Percentiles rank a stretch among this genome's conserved stretches.
Conservation (phyloP, 768 basidiomycete species). For the Nidularia sp. region DNA sequence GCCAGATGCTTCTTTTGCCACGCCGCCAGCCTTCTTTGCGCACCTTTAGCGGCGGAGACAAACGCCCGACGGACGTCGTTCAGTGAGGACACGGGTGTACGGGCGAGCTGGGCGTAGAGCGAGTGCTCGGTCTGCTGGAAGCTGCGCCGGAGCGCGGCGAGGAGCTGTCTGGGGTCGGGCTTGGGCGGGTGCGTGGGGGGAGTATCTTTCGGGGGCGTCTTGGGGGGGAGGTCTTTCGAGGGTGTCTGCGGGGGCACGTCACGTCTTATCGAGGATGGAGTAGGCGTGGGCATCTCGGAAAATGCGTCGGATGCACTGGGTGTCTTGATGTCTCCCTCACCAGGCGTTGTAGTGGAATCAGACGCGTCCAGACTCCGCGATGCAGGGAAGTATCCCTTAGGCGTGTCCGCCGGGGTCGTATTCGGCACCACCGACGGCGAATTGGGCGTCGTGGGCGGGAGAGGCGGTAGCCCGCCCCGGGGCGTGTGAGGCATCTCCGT, state of each 20-base stretch:
- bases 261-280: too few species aligned
- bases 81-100: constrained; percentile 38
- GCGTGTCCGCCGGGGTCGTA: background rate
- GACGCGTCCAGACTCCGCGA: too few species aligned
- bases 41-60: constrained; percentile 44
- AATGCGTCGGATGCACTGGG: background rate
- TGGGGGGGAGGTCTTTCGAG: constrained; percentile 3
- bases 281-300: too few species aligned
- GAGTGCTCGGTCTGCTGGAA: constrained; percentile 59
- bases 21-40: constrained; percentile 48
- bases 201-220: constrained; percentile 7
- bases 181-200: constrained; percentile 14
- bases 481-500: constrained; percentile 9
- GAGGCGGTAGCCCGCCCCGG: constrained; percentile 7
- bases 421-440: constrained; percentile 3
- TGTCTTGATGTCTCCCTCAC: background rate
- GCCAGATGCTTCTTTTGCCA: constrained; percentile 66
- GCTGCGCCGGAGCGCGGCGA: constrained; percentile 46
- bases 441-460: constrained; percentile 13
- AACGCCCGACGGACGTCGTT: constrained; percentile 66
- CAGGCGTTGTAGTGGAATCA: too few species aligned
- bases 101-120: constrained; percentile 50
- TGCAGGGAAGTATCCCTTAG: background rate
- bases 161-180: constrained; percentile 30
- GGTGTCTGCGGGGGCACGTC: background rate